Base-by-base conservation (phyloP, 1,284 basidiomycete species). In the Sporisorium sorghi region DNA sequence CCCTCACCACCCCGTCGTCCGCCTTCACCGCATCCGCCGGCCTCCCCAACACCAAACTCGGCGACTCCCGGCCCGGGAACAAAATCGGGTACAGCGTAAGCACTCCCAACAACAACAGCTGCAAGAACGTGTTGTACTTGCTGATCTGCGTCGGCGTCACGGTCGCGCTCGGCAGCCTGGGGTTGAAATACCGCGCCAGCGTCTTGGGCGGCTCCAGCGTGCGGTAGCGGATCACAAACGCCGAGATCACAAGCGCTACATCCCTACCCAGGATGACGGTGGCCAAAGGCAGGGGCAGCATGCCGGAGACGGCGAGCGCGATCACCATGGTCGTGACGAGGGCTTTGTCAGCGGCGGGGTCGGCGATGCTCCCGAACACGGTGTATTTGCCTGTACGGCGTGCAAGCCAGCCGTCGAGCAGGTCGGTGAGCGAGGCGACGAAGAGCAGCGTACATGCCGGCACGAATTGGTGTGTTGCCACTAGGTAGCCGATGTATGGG, bases 331-430 rank as follows among this genome's bases (percentile, higher is more conserved):
- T 97, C 1, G 96, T 97, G 91, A 99, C 93, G 47, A 99, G 87
- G 24, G 90, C 88, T 86, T 99, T 99, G 88, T 99, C 96, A 2
- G 97, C 96, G 0, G 95, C 94, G 9, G 96, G 96, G 85, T 99
- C 97, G 8, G 98, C 88, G 63, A 99, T 95, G 12, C 92, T 93
- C 11, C 96, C 96, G 35, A 99, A 88, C 11, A 98, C 93, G 11
- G 93, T 91, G 50, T 76, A 69, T 44, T 67, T 73, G 43, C 74
- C 86, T 88, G 91, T 94, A 91, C 89, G 88, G 65, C 96, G 88
- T 0, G 96, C 97, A 50, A 99, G 86, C 84, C 88, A 97, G 1
- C 96, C 96, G 80, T 99, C 96, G 54, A 91, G 88, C 92, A 92
- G 86, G 85, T 99, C 97, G 3, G 93, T 93, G 48, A 94, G 84